Evolutionary conservation across 495 filamentous ascomycete genomes (phyloP).

Genomic region (Chaetomium tenue): DNA sequence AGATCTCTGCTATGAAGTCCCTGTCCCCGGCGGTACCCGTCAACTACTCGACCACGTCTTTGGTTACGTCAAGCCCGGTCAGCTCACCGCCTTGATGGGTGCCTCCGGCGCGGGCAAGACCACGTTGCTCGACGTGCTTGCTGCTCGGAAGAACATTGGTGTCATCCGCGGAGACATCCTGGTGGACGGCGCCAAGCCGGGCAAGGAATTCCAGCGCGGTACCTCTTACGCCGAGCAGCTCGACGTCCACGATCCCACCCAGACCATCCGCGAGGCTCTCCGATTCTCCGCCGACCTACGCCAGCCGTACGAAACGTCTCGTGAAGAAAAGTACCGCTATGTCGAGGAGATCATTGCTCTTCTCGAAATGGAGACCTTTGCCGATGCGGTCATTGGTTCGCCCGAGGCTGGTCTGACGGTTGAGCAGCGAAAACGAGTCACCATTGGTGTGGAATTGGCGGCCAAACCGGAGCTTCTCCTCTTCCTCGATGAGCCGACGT

Average conservation of each 20-base stretch:
- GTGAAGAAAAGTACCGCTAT: constrained; percentile 74
- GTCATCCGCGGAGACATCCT: constrained; percentile 71
- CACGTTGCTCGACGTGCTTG: constrained; percentile 75
- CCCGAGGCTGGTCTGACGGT: constrained; percentile 77
- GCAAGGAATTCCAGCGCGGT: constrained; percentile 71
- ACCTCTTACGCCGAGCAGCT: constrained; percentile 82
- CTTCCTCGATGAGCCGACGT: constrained; percentile 89
- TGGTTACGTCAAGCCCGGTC: constrained; percentile 76
- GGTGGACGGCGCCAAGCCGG: constrained; percentile 66
- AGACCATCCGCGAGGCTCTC: constrained; percentile 80
- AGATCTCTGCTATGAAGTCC: constrained; percentile 75
- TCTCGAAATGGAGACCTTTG: constrained; percentile 79
- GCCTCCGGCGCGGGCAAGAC: constrained; percentile 87
- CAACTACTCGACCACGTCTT: constrained; percentile 68
- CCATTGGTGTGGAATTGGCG: constrained; percentile 84
- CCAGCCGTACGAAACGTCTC: constrained; percentile 67
- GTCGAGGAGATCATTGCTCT: constrained; percentile 79
- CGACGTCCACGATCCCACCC: constrained; percentile 74
- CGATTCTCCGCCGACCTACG: constrained; percentile 79
- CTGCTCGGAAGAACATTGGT: constrained; percentile 73
- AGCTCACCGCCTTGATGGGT: constrained; percentile 80
- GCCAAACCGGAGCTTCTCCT: constrained; percentile 82
- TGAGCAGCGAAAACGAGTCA: constrained; percentile 88
- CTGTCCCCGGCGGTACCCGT: constrained; percentile 64
- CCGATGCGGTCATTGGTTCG: constrained; percentile 79